A percentile compares a stretch with the other conserved stretches of the same genome.
These are phyloP conservation scores for Botrytis fabae DNA, from an alignment of 2,329 filamentous ascomycete genomes.

Conservation along the genomic window DNA sequence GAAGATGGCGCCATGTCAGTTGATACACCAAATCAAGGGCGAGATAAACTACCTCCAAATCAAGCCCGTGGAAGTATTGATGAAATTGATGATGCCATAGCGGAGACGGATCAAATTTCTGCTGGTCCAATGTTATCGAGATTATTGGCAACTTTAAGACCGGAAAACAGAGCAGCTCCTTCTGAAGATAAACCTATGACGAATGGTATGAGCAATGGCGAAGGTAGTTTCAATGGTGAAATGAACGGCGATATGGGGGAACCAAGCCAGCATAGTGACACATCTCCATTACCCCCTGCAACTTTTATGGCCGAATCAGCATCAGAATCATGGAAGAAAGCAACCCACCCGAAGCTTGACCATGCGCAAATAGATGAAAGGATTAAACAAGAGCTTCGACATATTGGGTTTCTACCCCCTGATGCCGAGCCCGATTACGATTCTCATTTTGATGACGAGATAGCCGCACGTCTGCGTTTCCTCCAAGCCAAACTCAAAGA, in stretches of 20 bases:
- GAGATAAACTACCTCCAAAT: slow-evolving; percentile 72
- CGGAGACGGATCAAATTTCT: slow-evolving; percentile 85
- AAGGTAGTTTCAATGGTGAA: slow-evolving; percentile 49
- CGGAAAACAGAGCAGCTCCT: slow-evolving; percentile 61
- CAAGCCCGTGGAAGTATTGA: slow-evolving; percentile 84
- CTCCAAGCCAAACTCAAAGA: slow-evolving; percentile 81
- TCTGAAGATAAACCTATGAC: slow-evolving; percentile 58
- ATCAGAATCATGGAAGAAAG: slow-evolving; percentile 76
- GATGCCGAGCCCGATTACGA: slow-evolving; percentile 77
- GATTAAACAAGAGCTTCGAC: slow-evolving; percentile 83
- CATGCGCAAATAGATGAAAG: slow-evolving; percentile 87
- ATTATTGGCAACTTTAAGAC: slow-evolving; percentile 76
- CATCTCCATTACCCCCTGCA: slow-evolving; percentile 59
- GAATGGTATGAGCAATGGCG: slow-evolving; percentile 54
- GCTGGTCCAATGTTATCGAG: slow-evolving; percentile 83
- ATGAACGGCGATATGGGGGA: slow-evolving; percentile 42
- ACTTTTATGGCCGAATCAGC: slow-evolving; percentile 77
- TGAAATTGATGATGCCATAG: slow-evolving; percentile 80
- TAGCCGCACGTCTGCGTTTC: slow-evolving; percentile 83
- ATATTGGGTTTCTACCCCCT: slow-evolving; percentile 80
- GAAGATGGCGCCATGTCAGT: slow-evolving; percentile 82
- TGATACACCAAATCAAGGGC: slow-evolving; percentile 61
- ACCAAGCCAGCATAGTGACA: slow-evolving; percentile 35
- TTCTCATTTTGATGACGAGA: slow-evolving; percentile 88
- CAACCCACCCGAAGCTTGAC: slow-evolving; percentile 73